These are phyloP conservation scores for Rubroboletus pulcherrimus DNA, from an alignment of 768 basidiomycete genomes.

Conservation along the genomic window DNA sequence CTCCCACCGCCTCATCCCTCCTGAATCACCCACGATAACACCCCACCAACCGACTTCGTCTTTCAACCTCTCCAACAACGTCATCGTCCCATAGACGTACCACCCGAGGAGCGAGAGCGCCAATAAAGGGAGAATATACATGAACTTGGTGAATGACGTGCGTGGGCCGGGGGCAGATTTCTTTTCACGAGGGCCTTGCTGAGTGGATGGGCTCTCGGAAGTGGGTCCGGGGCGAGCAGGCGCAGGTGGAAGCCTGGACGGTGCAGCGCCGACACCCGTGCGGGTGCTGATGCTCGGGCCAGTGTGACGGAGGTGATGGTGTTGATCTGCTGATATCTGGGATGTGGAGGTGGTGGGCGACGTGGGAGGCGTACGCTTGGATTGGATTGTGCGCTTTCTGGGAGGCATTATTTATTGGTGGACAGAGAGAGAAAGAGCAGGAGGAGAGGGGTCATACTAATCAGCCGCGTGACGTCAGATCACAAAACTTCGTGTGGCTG, in stretches of 20 bases:
- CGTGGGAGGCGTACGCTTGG: slow-evolving; percentile 2
- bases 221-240: not conserved
- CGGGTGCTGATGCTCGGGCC: slow-evolving; percentile 17
- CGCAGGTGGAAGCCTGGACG: slow-evolving; percentile 1
- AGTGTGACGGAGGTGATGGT: slow-evolving; percentile 15
- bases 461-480: slow-evolving; percentile 15
- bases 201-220: not conserved
- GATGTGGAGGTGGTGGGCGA: slow-evolving; percentile 12
- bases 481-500: slow-evolving; percentile 12
- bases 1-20: not conserved
- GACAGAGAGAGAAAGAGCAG: not conserved
- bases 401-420: slow-evolving; percentile 9
- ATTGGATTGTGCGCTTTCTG: slow-evolving; percentile 15
- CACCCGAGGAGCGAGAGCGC: slow-evolving; percentile 43
- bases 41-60: slow-evolving; percentile 61
- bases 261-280: not conserved
- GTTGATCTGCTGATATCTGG: slow-evolving; percentile 6
- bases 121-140: slow-evolving; percentile 44
- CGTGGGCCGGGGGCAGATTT: not conserved
- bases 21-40: slow-evolving; percentile 2
- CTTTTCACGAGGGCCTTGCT: not conserved
- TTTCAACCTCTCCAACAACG: slow-evolving; percentile 42
- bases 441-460: not conserved
- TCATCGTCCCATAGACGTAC: slow-evolving; percentile 46
- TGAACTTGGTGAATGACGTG: slow-evolving; percentile 34